Percentiles rank a stretch among this genome's conserved stretches.
Conservation (phyloP, 768 basidiomycete species). For the Lactarius vividus region DNA sequence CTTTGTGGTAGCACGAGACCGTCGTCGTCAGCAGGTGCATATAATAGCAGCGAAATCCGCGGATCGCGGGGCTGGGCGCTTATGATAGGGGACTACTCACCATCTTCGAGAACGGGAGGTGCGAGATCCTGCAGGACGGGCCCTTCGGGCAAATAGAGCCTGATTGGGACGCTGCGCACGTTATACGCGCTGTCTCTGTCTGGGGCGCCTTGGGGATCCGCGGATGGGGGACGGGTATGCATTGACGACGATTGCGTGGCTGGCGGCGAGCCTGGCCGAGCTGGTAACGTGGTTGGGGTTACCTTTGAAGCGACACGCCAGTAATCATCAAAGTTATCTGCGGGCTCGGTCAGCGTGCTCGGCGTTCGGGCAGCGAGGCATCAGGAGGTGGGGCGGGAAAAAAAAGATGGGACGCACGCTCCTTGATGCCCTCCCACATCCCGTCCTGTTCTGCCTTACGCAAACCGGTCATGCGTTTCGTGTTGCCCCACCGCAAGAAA, state of each 20-base stretch:
- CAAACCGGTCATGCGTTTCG: slow-evolving; percentile 87
- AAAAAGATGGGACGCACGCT: slow-evolving; percentile 57
- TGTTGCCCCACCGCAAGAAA: slow-evolving; percentile 95
- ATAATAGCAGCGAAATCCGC: slow-evolving; percentile 2
- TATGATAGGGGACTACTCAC: slow-evolving; percentile 43
- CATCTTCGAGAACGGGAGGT: slow-evolving; percentile 73
- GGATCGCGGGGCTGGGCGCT: slow-evolving; percentile 12
- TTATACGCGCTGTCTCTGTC: slow-evolving; percentile 85
- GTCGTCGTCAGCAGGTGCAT: slow-evolving; percentile 25
- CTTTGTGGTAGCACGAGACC: slow-evolving; percentile 40
- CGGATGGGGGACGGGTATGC: slow-evolving; percentile 62
- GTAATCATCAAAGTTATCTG: slow-evolving; percentile 95
- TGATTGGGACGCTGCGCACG: slow-evolving; percentile 83
- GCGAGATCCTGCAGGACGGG: slow-evolving; percentile 90
- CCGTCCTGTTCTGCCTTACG: slow-evolving; percentile 92
- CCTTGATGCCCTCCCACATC: slow-evolving; percentile 94
- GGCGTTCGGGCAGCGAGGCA: neutral
- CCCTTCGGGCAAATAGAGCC: slow-evolving; percentile 86
- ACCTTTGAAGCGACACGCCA: slow-evolving; percentile 94
- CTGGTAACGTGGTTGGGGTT: slow-evolving; percentile 71
- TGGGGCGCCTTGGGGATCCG: slow-evolving; percentile 47
- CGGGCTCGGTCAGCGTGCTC: neutral
- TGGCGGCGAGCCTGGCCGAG: slow-evolving; percentile 55
- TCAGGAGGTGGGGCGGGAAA: neutral
- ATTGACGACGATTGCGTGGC: slow-evolving; percentile 53